phyloP scores from a whole-genome alignment of 495 filamentous ascomycete species.

The Lophiotrema nucula region DNA sequence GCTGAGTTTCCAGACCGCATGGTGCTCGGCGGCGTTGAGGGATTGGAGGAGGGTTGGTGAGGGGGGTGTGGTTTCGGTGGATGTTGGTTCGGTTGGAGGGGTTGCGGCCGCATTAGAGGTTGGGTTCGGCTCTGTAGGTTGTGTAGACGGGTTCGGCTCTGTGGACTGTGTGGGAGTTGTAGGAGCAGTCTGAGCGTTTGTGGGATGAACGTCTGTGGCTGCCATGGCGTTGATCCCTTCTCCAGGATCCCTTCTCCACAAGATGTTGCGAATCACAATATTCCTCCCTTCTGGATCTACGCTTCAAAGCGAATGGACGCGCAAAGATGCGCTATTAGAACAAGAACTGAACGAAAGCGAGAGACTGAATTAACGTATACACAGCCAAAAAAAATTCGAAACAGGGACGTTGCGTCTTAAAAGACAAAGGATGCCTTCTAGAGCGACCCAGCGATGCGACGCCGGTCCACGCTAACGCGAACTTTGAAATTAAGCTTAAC shows the following conservation, averaged over 20 bases:
- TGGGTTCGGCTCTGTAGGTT: neutral
- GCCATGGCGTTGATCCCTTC: neutral
- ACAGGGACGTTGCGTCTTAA: neutral
- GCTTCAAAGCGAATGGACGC: neutral
- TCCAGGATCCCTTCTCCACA: neutral
- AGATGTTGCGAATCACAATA: neutral
- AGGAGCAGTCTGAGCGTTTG: neutral
- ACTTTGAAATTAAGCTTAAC: neutral
- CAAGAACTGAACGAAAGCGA: too few species aligned
- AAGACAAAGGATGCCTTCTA: neutral
- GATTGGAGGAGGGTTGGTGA: constrained; percentile 13
- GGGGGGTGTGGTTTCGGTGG: neutral
- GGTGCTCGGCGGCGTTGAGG: constrained; percentile 28
- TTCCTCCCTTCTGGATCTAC: neutral
- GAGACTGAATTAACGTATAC: neutral
- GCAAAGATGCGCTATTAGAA: neutral
- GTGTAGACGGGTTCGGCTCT: neutral
- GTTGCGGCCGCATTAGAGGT: neutral
- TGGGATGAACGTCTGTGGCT: neutral
- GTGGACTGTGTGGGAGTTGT: neutral
- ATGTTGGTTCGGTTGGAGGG: neutral
- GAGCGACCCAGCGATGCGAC: neutral
- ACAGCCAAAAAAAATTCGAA: neutral
- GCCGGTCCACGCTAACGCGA: neutral
- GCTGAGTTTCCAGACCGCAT: constrained; percentile 38